These are phyloP conservation scores for Apophysomyces variabilis DNA, from an alignment of 371 early-diverging fungal genomes.

Conservation along the genomic window DNA sequence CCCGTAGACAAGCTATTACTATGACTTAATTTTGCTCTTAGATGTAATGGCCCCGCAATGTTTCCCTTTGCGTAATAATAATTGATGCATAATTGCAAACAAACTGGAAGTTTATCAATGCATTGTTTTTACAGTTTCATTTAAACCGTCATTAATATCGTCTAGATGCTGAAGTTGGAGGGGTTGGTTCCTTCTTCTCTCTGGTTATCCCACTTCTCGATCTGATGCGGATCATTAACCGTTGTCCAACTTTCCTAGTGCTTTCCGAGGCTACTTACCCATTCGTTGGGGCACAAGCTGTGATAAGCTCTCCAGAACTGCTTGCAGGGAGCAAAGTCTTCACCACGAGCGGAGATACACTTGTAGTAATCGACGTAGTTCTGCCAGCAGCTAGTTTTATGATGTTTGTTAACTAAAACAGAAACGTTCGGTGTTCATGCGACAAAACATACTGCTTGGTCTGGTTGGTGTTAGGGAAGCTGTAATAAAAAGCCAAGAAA, in stretches of 20 bases:
- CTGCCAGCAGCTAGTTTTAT: conserved; percentile 78
- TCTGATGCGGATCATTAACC: conserved; percentile 42
- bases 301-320: conserved; percentile 80
- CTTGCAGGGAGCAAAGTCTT: conserved; percentile 88
- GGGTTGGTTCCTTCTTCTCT: conserved; percentile 84
- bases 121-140: not conserved
- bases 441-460: conserved; percentile 72
- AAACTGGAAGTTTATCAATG: not conserved
- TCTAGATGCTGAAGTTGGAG: conserved; percentile 55
- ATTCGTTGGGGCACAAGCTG: conserved; percentile 86
- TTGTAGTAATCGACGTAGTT: conserved; percentile 95
- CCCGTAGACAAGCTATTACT: conserved; percentile 8
- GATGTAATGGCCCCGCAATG: not conserved
- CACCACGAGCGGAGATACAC: conserved; percentile 86
- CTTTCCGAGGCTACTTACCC: conserved; percentile 60
- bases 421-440: not conserved
- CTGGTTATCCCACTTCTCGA: conserved; percentile 84
- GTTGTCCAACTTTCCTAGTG: not conserved
- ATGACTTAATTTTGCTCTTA: not conserved
- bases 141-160: conserved; percentile 10
- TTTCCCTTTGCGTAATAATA: not conserved
- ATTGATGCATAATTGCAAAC: conserved; percentile 1
- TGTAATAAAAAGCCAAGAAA: conserved; percentile 20
- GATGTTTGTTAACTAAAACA: not conserved
- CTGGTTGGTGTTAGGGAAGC: conserved; percentile 97